These are phyloP conservation scores for Cladorrhinum samala DNA, from an alignment of 495 filamentous ascomycete species.

Conservation along the genomic window DNA sequence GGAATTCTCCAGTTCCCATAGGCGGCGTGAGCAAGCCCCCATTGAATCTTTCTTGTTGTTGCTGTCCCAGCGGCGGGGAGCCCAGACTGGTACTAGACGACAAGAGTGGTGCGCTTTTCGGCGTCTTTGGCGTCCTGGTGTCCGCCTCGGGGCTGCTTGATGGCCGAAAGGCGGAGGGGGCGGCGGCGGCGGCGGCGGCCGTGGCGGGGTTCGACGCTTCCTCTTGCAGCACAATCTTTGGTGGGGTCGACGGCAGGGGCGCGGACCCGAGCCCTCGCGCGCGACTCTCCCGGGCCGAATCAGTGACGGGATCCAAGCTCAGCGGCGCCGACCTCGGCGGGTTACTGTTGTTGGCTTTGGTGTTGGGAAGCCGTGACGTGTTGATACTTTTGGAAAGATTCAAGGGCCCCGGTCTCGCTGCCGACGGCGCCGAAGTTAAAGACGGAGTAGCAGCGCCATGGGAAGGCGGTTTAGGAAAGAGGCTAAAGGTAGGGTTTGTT, in stretches of 20 bases:
- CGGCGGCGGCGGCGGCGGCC: too few species aligned
- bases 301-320: background rate
- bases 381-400: background rate
- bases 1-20: background rate
- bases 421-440: too few species aligned
- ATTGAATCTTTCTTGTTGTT: constrained; percentile 1
- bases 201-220: too few species aligned
- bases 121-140: background rate
- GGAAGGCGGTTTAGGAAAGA: constrained; percentile 1
- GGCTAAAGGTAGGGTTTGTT: background rate
- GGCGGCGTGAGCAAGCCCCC: background rate
- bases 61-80: background rate
- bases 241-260: background rate
- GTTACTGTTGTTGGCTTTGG: background rate
- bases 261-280: background rate
- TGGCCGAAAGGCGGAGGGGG: background rate
- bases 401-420: background rate
- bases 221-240: background rate
- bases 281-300: background rate
- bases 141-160: background rate
- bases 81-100: background rate
- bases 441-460: background rate
- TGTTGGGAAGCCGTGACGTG: background rate
- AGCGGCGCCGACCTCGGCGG: background rate
- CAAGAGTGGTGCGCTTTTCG: background rate